Evolutionary conservation across 2,329 filamentous ascomycete species (phyloP).

Genomic region (Aspergillus jensenii): DNA sequence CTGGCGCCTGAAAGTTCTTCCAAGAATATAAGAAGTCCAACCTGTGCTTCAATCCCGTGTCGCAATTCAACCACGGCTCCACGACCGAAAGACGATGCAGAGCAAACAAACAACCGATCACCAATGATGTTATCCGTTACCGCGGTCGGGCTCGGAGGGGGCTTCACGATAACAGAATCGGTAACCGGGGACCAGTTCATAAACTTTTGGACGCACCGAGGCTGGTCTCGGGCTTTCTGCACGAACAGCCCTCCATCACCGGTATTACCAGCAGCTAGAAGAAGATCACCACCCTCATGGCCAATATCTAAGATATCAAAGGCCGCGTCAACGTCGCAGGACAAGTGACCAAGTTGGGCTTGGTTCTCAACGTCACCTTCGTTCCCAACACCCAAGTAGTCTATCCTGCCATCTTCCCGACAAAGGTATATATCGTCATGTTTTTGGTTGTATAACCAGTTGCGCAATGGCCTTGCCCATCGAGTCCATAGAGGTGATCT

Average conservation of each 20-base stretch:
- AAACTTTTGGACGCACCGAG: slow-evolving; percentile 59
- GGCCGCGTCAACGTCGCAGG: slow-evolving; percentile 74
- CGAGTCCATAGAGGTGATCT: slow-evolving; percentile 69
- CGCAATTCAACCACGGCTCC: slow-evolving; percentile 69
- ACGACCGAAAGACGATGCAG: slow-evolving; percentile 58
- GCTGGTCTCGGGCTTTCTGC: slow-evolving; percentile 60
- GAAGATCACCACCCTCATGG: slow-evolving; percentile 68
- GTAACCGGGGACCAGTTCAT: slow-evolving; percentile 60
- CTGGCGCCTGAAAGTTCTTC: slow-evolving; percentile 42
- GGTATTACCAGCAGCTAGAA: slow-evolving; percentile 75
- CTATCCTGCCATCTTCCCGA: slow-evolving; percentile 80
- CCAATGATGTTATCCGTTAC: slow-evolving; percentile 31
- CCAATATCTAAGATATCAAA: slow-evolving; percentile 71
- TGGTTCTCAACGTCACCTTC: slow-evolving; percentile 55
- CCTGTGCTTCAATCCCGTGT: slow-evolving; percentile 67
- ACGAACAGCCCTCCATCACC: slow-evolving; percentile 76
- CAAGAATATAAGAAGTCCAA: slow-evolving; percentile 49
- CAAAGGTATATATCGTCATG: slow-evolving; percentile 83
- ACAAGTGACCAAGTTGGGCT: slow-evolving; percentile 63
- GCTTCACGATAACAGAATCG: slow-evolving; percentile 41
- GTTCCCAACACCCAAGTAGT: slow-evolving; percentile 68
- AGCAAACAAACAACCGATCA: slow-evolving; percentile 67
- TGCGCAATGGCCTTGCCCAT: slow-evolving; percentile 77
- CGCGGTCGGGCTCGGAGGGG: slow-evolving; percentile 15
- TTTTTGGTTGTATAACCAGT: slow-evolving; percentile 59